phyloP scores from a whole-genome alignment of 2,329 filamentous ascomycete species.

The Aspergillus persii region DNA sequence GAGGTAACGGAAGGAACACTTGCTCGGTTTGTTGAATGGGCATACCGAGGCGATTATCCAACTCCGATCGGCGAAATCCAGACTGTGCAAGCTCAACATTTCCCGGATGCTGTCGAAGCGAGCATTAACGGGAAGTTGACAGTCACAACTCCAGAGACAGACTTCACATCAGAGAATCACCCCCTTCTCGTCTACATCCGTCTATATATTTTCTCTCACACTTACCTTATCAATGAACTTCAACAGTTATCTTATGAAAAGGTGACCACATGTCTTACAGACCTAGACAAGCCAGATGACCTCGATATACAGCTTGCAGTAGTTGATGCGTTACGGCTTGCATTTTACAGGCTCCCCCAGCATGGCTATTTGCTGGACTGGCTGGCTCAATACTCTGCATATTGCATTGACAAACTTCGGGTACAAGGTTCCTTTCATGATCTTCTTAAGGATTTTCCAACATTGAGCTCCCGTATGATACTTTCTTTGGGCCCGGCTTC shows the following conservation, averaged over 20 bases:
- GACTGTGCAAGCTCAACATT: background rate
- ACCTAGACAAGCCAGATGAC: background rate
- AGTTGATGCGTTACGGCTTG: too few relatives aligned
- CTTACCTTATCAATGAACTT: constrained; percentile 9
- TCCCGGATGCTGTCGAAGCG: background rate
- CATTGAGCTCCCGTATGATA: constrained; percentile 6
- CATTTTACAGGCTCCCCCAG: too few relatives aligned
- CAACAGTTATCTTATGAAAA: constrained; percentile 10
- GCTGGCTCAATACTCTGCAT: too few relatives aligned
- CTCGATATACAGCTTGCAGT: too few relatives aligned
- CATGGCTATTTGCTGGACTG: too few relatives aligned
- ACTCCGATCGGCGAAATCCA: background rate
- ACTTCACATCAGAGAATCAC: constrained; percentile 7
- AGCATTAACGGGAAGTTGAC: background rate
- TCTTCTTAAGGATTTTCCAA: too few relatives aligned
- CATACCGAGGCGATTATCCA: constrained; percentile 11
- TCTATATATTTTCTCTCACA: constrained; percentile 13
- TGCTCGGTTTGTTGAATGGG: constrained; percentile 10
- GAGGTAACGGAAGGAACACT: constrained; percentile 9
- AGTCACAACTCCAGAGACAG: background rate
- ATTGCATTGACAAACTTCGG: too few relatives aligned
- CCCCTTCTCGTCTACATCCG: constrained; percentile 9
- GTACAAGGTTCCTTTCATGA: too few relatives aligned
- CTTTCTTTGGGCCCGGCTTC: constrained; percentile 2
- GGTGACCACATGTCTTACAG: constrained; percentile 1